A percentile compares a stretch with the other conserved stretches of the same genome.
Evolutionary conservation across 108 stramenopile species (phyloP).

Genomic region (Nitzschia palea): DNA sequence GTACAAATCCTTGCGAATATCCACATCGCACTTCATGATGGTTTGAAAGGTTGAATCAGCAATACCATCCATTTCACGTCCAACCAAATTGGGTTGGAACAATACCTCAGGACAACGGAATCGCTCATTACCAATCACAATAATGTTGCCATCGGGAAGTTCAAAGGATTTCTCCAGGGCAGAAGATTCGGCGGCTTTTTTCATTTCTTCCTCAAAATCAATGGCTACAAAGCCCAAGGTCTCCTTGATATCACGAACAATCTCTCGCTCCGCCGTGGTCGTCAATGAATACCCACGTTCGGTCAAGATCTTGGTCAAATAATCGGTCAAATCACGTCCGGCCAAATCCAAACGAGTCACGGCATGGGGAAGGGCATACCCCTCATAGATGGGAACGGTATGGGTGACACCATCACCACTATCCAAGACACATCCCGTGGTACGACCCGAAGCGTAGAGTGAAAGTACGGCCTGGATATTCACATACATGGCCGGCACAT

Average conservation of each 20-base stretch:
- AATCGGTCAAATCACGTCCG: constrained; percentile 94
- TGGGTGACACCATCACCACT: constrained; percentile 94
- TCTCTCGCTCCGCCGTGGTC: constrained; percentile 93
- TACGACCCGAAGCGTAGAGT: constrained; percentile 93
- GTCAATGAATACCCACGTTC: constrained; percentile 94
- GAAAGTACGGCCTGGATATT: constrained; percentile 99
- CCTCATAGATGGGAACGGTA: constrained; percentile 97
- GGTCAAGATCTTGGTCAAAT: constrained; percentile 94
- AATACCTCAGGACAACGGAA: constrained; percentile 40
- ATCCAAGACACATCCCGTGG: constrained; percentile 95
- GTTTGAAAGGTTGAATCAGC: constrained; percentile 10
- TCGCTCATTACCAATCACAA: constrained; percentile 85
- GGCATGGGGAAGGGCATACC: constrained; percentile 96
- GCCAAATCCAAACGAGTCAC: constrained; percentile 92
- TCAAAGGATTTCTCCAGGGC: constrained; percentile 76
- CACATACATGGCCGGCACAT: constrained; percentile 99
- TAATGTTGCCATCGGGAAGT: constrained; percentile 80
- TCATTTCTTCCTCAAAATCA: constrained; percentile 75
- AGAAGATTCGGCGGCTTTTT: constrained; percentile 32
- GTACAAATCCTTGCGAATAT: constrained; percentile 91
- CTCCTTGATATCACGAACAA: constrained; percentile 89
- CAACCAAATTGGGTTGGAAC: constrained; percentile 89
- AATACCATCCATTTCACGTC: constrained; percentile 50
- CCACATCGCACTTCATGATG: constrained; percentile 97
- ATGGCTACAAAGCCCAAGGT: constrained; percentile 79